phyloP scores from a whole-genome alignment of 495 filamentous ascomycete species.

The Tuber umbilicatum region DNA sequence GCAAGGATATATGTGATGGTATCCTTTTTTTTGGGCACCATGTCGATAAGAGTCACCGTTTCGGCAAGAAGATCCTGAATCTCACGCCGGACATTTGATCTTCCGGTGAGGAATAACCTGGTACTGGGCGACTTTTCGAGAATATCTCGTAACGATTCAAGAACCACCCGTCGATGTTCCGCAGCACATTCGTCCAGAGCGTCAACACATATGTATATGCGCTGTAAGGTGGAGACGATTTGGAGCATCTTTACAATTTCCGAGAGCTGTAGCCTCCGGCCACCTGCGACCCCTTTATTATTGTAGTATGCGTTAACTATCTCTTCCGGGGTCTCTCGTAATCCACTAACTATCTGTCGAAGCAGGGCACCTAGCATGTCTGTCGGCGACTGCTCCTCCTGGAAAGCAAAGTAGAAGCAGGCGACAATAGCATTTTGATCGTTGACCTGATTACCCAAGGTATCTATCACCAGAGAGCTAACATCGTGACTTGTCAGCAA shows the following conservation, averaged over 20 bases:
- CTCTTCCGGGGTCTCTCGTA: neutral
- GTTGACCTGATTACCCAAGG: neutral
- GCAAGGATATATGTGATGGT: neutral
- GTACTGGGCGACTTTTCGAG: neutral
- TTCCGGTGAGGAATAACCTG: neutral
- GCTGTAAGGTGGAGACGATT: neutral
- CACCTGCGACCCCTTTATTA: neutral
- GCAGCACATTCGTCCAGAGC: neutral
- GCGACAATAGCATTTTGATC: neutral
- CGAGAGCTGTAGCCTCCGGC: neutral
- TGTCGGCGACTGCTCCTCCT: neutral
- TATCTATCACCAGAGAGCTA: neutral
- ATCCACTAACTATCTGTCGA: neutral
- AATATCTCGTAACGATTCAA: neutral
- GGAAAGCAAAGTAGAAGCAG: neutral
- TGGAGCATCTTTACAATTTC: neutral
- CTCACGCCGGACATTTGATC: neutral
- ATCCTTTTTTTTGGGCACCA: neutral
- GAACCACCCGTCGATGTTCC: neutral
- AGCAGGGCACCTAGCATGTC: neutral
- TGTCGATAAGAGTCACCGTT: neutral
- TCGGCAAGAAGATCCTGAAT: neutral
- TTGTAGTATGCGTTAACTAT: neutral
- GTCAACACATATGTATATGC: neutral
- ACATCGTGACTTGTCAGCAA: neutral